Percentiles rank a stretch among this genome's conserved stretches.
Evolutionary conservation across 371 early-diverging fungal species (phyloP).

Genomic region (Rhizomucor pusillus): DNA sequence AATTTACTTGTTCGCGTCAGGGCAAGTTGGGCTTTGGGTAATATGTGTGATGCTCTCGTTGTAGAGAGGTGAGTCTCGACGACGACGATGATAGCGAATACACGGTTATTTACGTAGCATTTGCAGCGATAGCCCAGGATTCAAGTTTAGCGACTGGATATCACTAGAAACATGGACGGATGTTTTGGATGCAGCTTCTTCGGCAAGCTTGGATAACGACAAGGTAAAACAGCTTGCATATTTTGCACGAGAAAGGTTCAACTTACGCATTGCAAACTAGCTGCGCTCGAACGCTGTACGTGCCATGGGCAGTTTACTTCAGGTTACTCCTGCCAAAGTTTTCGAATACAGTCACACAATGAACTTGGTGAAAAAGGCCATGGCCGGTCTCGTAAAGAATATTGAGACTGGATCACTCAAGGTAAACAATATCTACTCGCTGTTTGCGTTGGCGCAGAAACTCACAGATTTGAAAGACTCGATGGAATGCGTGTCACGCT

Average conservation of each 20-base stretch:
- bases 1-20: conserved; percentile 61
- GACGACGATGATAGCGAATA: too few relatives aligned
- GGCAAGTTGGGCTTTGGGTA: conserved; percentile 78
- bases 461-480: conserved; percentile 37
- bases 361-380: conserved; percentile 51
- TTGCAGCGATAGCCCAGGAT: conserved; percentile 30
- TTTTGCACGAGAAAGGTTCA: background rate
- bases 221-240: conserved; percentile 42
- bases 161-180: conserved; percentile 41
- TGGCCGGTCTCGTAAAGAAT: conserved; percentile 60
- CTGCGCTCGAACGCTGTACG: conserved; percentile 72
- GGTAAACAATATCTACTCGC: conserved; percentile 29
- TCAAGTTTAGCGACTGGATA: conserved; percentile 34
- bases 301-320: conserved; percentile 67
- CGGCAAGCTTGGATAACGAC: conserved; percentile 70
- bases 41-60: conserved; percentile 67
- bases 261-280: conserved; percentile 18
- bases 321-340: conserved; percentile 52
- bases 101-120: too few relatives aligned
- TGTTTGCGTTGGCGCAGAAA: background rate
- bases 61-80: conserved; percentile 48
- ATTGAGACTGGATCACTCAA: conserved; percentile 72
- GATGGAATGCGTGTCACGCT: conserved; percentile 86
- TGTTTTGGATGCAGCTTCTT: conserved; percentile 46
- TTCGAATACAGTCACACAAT: conserved; percentile 47